Percentiles rank a stretch among this genome's conserved stretches.
Evolutionary conservation across 495 filamentous ascomycete genomes (phyloP).

Genomic region (Astrocystis sublimbata): DNA sequence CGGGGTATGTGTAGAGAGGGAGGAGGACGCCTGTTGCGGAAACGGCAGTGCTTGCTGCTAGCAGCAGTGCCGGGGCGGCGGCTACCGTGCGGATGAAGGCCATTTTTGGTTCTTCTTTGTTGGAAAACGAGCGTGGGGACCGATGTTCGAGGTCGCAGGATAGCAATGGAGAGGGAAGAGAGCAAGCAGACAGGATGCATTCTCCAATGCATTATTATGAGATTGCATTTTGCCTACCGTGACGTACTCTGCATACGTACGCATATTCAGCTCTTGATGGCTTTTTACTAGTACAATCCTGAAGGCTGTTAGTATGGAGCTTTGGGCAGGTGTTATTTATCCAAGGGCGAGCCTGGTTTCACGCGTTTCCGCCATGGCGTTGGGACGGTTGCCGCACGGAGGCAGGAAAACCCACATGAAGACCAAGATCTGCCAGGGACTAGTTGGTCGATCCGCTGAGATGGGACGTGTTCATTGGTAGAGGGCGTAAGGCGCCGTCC

Average conservation of each 20-base stretch:
- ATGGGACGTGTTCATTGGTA: not conserved
- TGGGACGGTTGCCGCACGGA: not conserved
- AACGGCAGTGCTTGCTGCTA: not conserved
- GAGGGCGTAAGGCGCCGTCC: not conserved
- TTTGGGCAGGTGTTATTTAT: too few species aligned
- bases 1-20: slow-evolving; percentile 54
- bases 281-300: too few species aligned
- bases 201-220: too few species aligned
- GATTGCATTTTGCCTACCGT: too few species aligned
- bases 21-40: slow-evolving; percentile 44
- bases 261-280: too few species aligned
- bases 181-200: too few species aligned
- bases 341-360: slow-evolving; percentile 1
- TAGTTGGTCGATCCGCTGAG: not conserved
- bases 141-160: too few species aligned
- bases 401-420: slow-evolving; percentile 1
- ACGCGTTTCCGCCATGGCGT: not conserved
- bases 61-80: not conserved
- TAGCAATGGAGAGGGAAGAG: too few species aligned
- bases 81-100: not conserved
- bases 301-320: too few species aligned
- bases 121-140: too few species aligned
- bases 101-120: not conserved
- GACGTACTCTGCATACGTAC: too few species aligned
- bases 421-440: not conserved